phyloP scores from a whole-genome alignment of 306 rosid species.

The Vigna nakashimae region DNA sequence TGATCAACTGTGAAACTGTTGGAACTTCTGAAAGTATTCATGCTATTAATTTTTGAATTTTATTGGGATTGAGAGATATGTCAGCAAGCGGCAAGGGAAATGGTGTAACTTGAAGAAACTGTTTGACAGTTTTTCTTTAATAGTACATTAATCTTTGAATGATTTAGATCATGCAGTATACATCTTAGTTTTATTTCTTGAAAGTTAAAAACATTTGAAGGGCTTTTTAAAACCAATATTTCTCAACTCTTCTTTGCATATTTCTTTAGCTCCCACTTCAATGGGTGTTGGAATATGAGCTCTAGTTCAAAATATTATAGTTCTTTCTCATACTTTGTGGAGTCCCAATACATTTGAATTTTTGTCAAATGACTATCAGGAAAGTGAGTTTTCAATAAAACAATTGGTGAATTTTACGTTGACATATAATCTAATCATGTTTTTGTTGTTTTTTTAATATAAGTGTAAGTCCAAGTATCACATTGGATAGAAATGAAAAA shows the following conservation, averaged over 20 bases:
- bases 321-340: too few relatives aligned
- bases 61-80: not conserved
- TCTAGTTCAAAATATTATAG: too few relatives aligned
- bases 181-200: not conserved
- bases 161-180: not conserved
- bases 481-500: too few relatives aligned
- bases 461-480: too few relatives aligned
- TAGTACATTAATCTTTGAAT: not conserved
- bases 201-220: not conserved
- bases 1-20: not conserved
- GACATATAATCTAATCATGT: too few relatives aligned
- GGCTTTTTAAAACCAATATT: not conserved
- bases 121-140: not conserved
- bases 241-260: not conserved
- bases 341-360: too few relatives aligned
- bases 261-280: not conserved
- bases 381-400: too few relatives aligned
- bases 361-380: too few relatives aligned
- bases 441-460: too few relatives aligned
- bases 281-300: not conserved
- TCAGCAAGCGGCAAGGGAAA: too few relatives aligned
- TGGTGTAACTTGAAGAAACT: not conserved
- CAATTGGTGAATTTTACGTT: too few relatives aligned
- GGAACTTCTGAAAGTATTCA: not conserved
- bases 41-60: conserved; percentile 3